Base-by-base conservation (phyloP, 83 land plant genomes). In the Picea abies region DNA sequence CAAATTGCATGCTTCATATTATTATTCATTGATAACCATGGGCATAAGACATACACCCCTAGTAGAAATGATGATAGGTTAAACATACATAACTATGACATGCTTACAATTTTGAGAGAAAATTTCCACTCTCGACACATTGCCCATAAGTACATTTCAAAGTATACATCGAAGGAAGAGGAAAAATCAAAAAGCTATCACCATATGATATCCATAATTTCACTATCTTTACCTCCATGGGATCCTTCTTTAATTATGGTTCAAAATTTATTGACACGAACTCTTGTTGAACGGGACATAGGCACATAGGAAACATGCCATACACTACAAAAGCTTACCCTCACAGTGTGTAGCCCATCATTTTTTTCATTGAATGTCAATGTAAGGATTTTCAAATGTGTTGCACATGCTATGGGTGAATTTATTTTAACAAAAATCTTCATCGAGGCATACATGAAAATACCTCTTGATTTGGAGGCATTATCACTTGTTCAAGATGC, bases 181-280 rank as follows among this genome's bases (percentile, higher is more conserved):
- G 3, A 0, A 11, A 11, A 12, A 3, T 68, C 1, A 1, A 2
- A 15, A 15, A 32, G 0, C 5, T 68, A 68, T 68, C 41, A 14
- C 1, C 0, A 68, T 14, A 68, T 68, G 5, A 1, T 68, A 1
- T 23, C 1, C 1, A 0, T 4, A 0, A 4, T 68, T 4, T 14
- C 19, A 1, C 0, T 32, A 0, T 0, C 0, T 32, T 0, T 29
- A 4, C 7, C 4, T 32, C 37, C 5, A 0, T 0, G 32, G 2
- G 5, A 0, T 0, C 71, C 39, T 68, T 1, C 6, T 0, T 0
- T 1, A 32, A 3, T 1, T 68, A 1, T 3, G 3, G 29, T 8
- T 4, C 19, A 1, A 0, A 68, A 68, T 4, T 4, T 14, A 1
- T 1, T 68, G 0, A 14, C 6, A 29, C 1, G 32, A 32, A 68